Evolutionary conservation across 371 early-diverging fungal genomes (phyloP).

Genomic region (Syncephalastrum sp.): DNA sequence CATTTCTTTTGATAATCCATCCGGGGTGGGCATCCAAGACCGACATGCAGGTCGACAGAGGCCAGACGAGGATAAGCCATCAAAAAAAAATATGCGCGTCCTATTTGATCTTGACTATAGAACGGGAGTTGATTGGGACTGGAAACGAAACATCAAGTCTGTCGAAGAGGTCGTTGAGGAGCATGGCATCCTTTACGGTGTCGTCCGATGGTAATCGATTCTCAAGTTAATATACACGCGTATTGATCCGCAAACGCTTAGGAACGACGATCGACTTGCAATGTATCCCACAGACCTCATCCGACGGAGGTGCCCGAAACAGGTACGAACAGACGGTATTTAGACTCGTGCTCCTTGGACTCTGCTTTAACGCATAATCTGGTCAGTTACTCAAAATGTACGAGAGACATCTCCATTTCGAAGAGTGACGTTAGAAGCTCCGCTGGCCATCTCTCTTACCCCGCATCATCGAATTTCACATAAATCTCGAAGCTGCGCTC

Average conservation of each 20-base stretch:
- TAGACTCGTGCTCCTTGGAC: neutral
- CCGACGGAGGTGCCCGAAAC: slow-evolving; percentile 9
- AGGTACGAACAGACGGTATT: slow-evolving; percentile 5
- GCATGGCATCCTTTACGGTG: slow-evolving; percentile 8
- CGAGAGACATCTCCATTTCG: slow-evolving; percentile 7
- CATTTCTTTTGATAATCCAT: too few relatives aligned
- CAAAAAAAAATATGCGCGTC: neutral
- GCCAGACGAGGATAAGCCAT: neutral
- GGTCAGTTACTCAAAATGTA: slow-evolving; percentile 10
- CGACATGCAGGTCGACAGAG: neutral
- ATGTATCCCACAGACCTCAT: slow-evolving; percentile 13
- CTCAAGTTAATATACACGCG: neutral
- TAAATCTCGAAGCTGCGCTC: neutral
- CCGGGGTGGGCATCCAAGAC: too few relatives aligned
- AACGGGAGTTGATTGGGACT: slow-evolving; percentile 6
- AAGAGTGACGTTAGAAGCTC: slow-evolving; percentile 4
- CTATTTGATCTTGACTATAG: slow-evolving; percentile 13
- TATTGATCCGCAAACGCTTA: neutral
- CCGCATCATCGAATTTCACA: neutral
- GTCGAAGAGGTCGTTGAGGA: slow-evolving; percentile 8
- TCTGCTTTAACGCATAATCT: neutral
- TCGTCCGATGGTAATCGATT: slow-evolving; percentile 11
- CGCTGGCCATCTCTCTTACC: neutral
- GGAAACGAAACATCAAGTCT: slow-evolving; percentile 1
- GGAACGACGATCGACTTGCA: slow-evolving; percentile 9